Conservation (phyloP, 2,329 filamentous ascomycete species). For the Macrophomina pseudophaseolina region DNA sequence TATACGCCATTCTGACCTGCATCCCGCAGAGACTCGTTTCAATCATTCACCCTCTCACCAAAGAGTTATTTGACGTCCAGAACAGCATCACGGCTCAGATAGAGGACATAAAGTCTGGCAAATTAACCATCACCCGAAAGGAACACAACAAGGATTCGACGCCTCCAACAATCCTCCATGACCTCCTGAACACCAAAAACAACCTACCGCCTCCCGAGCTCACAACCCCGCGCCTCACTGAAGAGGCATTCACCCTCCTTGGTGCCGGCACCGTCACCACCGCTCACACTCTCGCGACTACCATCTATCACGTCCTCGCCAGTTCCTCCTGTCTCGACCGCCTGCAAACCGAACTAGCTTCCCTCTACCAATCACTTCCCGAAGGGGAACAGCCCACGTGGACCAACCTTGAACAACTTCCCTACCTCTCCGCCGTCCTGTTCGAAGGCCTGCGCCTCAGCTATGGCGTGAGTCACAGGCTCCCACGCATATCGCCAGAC, state of each 20-base stretch:
- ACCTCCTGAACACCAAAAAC: constrained; percentile 24
- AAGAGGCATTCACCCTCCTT: constrained; percentile 46
- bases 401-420: constrained; percentile 32
- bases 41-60: constrained; percentile 34
- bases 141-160: constrained; percentile 27
- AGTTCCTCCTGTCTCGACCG: constrained; percentile 30
- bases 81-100: constrained; percentile 36
- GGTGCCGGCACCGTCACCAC: constrained; percentile 49
- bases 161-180: constrained; percentile 27
- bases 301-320: constrained; percentile 39
- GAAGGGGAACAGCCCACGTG: constrained; percentile 19
- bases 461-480: constrained; percentile 36
- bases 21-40: constrained; percentile 32
- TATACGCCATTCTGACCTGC: constrained; percentile 28
- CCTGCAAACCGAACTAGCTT: constrained; percentile 36
- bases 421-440: constrained; percentile 41
- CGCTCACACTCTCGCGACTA: constrained; percentile 40
- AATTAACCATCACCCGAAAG: constrained; percentile 9
- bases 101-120: constrained; percentile 32
- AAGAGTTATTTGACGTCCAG: constrained; percentile 35
- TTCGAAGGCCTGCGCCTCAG: constrained; percentile 41
- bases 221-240: constrained; percentile 37
- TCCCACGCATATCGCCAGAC: constrained; percentile 33
- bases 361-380: not conserved
- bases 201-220: constrained; percentile 31